phyloP scores from a whole-genome alignment of 2,329 filamentous ascomycete species.

The Diaporthe australafricana region DNA sequence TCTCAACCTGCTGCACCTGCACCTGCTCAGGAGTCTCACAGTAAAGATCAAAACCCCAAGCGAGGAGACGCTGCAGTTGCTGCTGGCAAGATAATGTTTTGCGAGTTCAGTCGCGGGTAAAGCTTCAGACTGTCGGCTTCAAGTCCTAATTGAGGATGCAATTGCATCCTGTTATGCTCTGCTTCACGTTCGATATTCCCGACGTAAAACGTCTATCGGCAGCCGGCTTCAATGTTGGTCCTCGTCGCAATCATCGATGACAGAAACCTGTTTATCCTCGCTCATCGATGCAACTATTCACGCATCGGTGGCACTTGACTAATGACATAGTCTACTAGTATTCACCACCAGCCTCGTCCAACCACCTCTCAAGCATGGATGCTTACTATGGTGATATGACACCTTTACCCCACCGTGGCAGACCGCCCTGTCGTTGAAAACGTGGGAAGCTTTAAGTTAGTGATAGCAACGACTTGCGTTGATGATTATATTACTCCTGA shows the following conservation, averaged over 20 bases:
- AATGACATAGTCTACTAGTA: not conserved
- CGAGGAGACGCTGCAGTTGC: not conserved
- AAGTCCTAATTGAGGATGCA: not conserved
- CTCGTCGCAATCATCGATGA: not conserved
- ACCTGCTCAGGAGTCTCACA: not conserved
- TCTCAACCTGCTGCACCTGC: too few species aligned
- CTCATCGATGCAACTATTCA: not conserved
- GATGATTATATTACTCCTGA: not conserved
- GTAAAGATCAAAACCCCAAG: not conserved
- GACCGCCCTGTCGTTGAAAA: not conserved
- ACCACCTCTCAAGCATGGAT: not conserved
- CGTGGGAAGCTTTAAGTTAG: not conserved
- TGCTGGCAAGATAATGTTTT: constrained; percentile 1
- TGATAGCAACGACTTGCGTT: constrained; percentile 11
- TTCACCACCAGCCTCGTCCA: not conserved
- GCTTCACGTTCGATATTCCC: not conserved
- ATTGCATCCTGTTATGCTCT: not conserved
- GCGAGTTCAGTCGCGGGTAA: not conserved
- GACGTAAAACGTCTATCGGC: not conserved
- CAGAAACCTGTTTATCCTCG: not conserved
- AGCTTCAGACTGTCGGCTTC: not conserved
- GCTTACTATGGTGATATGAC: not conserved
- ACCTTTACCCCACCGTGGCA: not conserved
- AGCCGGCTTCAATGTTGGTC: not conserved
- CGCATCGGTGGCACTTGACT: not conserved